Percentiles rank a stretch among this genome's conserved stretches.
Evolutionary conservation across 768 basidiomycete species (phyloP).

Genomic region (Tulasnella sp.): DNA sequence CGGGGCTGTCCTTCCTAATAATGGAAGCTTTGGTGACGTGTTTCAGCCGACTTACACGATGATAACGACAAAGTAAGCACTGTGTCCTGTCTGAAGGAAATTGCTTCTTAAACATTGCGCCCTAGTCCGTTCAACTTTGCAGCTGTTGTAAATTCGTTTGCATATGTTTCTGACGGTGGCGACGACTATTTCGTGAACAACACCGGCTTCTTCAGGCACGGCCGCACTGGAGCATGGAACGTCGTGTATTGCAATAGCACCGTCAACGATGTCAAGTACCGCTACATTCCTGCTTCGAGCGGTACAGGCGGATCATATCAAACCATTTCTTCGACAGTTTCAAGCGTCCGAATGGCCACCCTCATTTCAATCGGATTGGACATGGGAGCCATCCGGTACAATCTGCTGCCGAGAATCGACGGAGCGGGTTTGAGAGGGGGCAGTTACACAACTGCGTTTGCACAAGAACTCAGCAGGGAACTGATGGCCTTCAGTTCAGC

Average conservation of each 20-base stretch:
- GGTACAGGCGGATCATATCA: not conserved
- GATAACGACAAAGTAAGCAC: not conserved
- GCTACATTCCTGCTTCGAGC: not conserved
- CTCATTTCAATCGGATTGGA: not conserved
- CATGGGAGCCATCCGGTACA: no score
- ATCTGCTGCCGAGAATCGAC: not conserved
- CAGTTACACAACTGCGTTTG: not conserved
- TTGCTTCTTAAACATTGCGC: no score
- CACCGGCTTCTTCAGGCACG: conserved; percentile 12
- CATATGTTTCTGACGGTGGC: not conserved
- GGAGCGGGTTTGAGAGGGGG: not conserved
- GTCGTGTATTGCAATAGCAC: conserved; percentile 6
- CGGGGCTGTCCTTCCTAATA: not conserved
- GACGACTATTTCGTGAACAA: not conserved
- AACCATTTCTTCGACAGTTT: not conserved
- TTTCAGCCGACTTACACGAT: not conserved
- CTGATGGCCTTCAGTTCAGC: not conserved
- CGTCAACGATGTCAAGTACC: not conserved
- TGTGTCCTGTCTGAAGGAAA: no score
- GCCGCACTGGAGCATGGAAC: not conserved
- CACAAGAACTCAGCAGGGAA: conserved; percentile 16
- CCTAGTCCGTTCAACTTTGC: conserved; percentile 1
- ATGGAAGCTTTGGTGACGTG: not conserved
- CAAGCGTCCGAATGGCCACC: not conserved
- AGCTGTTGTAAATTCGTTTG: not conserved